Base-by-base conservation (phyloP, 2,329 filamentous ascomycete genomes). In the Pestalotiopsis fici region DNA sequence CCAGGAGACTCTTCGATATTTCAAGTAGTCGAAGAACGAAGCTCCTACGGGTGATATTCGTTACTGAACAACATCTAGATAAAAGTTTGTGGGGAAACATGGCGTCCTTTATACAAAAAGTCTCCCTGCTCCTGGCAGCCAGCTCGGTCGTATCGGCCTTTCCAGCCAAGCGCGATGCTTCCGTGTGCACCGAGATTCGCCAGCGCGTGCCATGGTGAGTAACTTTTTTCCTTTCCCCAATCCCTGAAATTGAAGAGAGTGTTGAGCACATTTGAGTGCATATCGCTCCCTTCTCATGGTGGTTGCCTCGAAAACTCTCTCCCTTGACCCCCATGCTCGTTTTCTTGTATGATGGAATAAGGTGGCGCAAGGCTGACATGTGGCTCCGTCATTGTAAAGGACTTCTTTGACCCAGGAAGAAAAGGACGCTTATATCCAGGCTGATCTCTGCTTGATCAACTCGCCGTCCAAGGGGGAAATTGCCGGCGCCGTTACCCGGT, bases 361-460 rank as follows among this genome's bases (percentile, higher is more conserved):
- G n/a, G n/a, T n/a, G n/a, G n/a, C n/a, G n/a, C n/a, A n/a, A 50
- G 43, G 18, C 43, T 50, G n/a, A 50, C 43, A 50, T 11, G 5
- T 7, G 3, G 18, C 18, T 9, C 31, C 6, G 31, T 9, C 2
- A 50, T n/a, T 1, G 9, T 25, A 3, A 18, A 64, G 61, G 61
- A 28, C 39, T 23, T 54, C 50, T 27, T 25, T 64, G 3, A 55
- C 61, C 2, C 5, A 4, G 47, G 61, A 66, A 9, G 64, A 66
- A 57, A 66, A 66, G 57, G 9, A n/a, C 5, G 25, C 55, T 13
- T 61, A 66, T n/a, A 60, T 66, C 56, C 37, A 66, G 25, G 55
- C 64, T 3, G 64, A 66, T 25, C 39, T 66, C 27, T 66, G 64
- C 54, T 27, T 66, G 37, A 60, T 60, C 37, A 54, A 55, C 9